phyloP scores from a whole-genome alignment of 495 filamentous ascomycete genomes.

The Penicillium arizonense region DNA sequence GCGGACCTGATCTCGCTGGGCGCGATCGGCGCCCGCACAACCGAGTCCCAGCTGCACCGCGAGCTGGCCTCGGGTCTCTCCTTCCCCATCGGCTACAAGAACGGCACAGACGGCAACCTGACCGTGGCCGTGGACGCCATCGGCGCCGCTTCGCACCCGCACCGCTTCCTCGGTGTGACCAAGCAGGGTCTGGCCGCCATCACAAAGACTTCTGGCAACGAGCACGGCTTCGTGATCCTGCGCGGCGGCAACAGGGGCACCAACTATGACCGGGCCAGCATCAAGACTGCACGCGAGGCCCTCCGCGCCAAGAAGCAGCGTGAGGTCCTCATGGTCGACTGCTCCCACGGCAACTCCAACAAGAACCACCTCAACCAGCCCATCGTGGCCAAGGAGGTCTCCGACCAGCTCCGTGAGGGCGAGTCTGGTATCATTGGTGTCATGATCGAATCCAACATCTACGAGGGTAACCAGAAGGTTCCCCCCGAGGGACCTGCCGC shows the following conservation, averaged over 20 bases:
- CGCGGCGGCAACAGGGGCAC: conserved; percentile 90
- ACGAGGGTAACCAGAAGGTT: conserved; percentile 94
- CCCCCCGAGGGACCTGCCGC: conserved; percentile 74
- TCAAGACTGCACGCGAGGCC: conserved; percentile 74
- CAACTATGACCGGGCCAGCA: conserved; percentile 86
- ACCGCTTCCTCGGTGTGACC: conserved; percentile 99
- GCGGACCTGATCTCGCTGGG: conserved; percentile 94
- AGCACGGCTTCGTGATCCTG: conserved; percentile 96
- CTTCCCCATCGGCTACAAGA: conserved; percentile 99
- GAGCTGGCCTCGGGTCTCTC: conserved; percentile 95
- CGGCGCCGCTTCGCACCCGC: conserved; percentile 82
- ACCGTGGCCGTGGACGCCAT: conserved; percentile 96
- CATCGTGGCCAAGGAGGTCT: conserved; percentile 77
- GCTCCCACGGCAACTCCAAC: conserved; percentile 78
- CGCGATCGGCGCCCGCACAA: conserved; percentile 95
- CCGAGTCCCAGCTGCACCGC: conserved; percentile 92
- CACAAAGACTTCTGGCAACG: conserved; percentile 86
- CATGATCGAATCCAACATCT: conserved; percentile 98
- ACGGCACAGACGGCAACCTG: conserved; percentile 94
- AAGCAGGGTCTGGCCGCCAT: conserved; percentile 97
- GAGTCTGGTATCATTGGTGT: conserved; percentile 89
- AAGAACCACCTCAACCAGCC: conserved; percentile 84
- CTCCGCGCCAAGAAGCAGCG: conserved; percentile 82
- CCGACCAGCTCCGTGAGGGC: conserved; percentile 81
- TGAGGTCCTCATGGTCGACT: conserved; percentile 95